Percentiles rank a stretch among this genome's conserved stretches.
Conservation (phyloP, 2,329 filamentous ascomycete genomes). For the Thielaviopsis populi region DNA sequence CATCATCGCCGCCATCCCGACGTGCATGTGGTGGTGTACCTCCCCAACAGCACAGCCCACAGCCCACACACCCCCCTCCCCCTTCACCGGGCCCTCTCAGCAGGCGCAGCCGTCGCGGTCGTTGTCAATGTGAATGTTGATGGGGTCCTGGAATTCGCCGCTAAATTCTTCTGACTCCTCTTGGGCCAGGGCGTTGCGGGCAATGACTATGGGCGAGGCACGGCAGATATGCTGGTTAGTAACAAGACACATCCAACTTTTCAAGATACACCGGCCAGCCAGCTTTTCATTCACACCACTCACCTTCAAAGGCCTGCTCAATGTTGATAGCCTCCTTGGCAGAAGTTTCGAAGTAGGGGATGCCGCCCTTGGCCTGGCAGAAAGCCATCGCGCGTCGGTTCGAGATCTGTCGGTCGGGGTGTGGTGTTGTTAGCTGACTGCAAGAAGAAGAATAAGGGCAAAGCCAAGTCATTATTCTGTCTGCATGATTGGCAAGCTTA, state of each 20-base stretch:
- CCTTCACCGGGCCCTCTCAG: conserved; percentile 32
- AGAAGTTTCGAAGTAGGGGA: conserved; percentile 98
- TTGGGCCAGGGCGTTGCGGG: conserved; percentile 84
- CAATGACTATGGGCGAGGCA: conserved; percentile 53
- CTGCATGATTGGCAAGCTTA: conserved; percentile 29
- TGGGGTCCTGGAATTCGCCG: conserved; percentile 92
- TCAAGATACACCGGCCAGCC: no score
- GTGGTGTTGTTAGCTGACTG: neutral
- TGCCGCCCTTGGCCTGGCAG: conserved; percentile 92
- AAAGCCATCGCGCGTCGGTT: conserved; percentile 94
- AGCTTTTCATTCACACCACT: conserved; percentile 18
- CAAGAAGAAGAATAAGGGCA: no score
- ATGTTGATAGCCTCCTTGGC: conserved; percentile 98
- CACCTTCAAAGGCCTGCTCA: conserved; percentile 62
- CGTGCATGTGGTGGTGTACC: neutral
- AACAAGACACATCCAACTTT: no score
- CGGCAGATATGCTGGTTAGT: neutral
- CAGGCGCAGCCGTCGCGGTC: conserved; percentile 88
- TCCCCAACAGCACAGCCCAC: neutral
- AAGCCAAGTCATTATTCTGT: no score
- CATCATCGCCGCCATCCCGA: neutral
- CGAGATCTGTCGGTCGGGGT: conserved; percentile 65
- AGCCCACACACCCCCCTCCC: no score
- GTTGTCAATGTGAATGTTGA: conserved; percentile 94
- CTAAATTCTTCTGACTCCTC: conserved; percentile 97